These are phyloP conservation scores for Saccharomycopsis schoenii DNA, from an alignment of 805 yeast genomes.

Conservation along the genomic window DNA sequence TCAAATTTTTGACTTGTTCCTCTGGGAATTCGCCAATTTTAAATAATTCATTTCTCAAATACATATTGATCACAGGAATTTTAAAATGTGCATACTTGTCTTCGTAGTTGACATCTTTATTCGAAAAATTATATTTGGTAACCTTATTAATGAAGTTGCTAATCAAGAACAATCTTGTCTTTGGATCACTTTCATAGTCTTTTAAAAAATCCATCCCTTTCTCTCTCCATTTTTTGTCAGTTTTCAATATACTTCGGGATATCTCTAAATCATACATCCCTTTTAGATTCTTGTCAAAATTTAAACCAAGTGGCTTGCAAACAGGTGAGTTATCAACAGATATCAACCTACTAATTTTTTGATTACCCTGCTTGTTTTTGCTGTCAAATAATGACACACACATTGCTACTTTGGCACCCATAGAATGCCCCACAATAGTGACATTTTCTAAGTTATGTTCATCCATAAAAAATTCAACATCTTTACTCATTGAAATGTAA, in stretches of 20 bases:
- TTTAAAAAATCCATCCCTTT: constrained; percentile 19
- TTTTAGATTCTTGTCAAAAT: constrained; percentile 29
- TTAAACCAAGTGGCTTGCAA: constrained; percentile 27
- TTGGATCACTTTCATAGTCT: constrained; percentile 8
- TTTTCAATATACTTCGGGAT: constrained; percentile 20
- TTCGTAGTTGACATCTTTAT: constrained; percentile 23
- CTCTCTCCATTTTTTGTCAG: constrained; percentile 25
- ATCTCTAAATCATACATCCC: constrained; percentile 32
- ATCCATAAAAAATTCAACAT: constrained; percentile 30
- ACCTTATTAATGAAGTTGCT: constrained; percentile 29
- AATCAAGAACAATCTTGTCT: constrained; percentile 30
- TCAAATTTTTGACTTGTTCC: constrained; percentile 20
- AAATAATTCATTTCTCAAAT: constrained; percentile 20
- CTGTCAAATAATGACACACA: constrained; percentile 29
- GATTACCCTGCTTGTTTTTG: constrained; percentile 24
- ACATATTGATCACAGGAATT: constrained; percentile 27
- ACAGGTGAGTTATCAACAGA: constrained; percentile 42
- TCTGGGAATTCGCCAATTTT: constrained; percentile 29
- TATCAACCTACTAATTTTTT: constrained; percentile 30
- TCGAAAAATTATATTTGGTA: constrained; percentile 21
- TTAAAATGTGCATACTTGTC: constrained; percentile 26
- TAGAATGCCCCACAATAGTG: constrained; percentile 41
- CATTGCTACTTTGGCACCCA: constrained; percentile 55
- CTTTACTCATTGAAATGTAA: constrained; percentile 35
- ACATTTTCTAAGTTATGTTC: constrained; percentile 25